Percentiles rank a stretch among this genome's conserved stretches.
Conservation (phyloP, 1,139 yeast species). For the Geotrichum australiense region DNA sequence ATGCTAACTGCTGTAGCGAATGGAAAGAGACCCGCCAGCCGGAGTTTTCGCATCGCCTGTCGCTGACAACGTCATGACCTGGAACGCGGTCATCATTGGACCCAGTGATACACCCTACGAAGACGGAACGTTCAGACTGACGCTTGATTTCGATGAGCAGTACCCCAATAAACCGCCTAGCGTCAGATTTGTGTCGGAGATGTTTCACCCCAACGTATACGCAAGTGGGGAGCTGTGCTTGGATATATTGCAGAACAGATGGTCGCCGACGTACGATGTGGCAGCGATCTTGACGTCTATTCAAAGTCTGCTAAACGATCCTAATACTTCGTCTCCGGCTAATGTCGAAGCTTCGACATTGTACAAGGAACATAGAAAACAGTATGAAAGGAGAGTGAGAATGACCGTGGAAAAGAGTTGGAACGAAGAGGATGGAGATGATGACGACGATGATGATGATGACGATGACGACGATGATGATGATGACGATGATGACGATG, state of each 20-base stretch:
- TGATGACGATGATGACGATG: constrained; percentile 15
- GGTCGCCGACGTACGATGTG: constrained; percentile 99
- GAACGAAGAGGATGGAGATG: constrained; percentile 24
- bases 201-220: constrained; percentile 98
- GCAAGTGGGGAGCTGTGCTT: constrained; percentile 93
- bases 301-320: constrained; percentile 79
- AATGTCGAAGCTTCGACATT: constrained; percentile 96
- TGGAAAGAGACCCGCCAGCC: constrained; percentile 97
- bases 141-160: constrained; percentile 89
- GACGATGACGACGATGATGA: constrained; percentile 17
- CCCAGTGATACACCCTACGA: constrained; percentile 98
- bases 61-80: constrained; percentile 94
- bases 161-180: constrained; percentile 96
- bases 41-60: constrained; percentile 97
- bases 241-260: constrained; percentile 90
- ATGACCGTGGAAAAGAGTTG: constrained; percentile 73
- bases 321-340: constrained; percentile 95
- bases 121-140: constrained; percentile 90
- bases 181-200: constrained; percentile 83
- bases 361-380: constrained; percentile 90
- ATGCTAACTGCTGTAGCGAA: constrained; percentile 44
- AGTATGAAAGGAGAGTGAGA: constrained; percentile 82
- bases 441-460: constrained; percentile 16
- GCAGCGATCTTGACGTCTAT: constrained; percentile 91
- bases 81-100: constrained; percentile 97